Conservation (phyloP, 192 early-diverging fungal genomes). For the Coemansia sp. region DNA sequence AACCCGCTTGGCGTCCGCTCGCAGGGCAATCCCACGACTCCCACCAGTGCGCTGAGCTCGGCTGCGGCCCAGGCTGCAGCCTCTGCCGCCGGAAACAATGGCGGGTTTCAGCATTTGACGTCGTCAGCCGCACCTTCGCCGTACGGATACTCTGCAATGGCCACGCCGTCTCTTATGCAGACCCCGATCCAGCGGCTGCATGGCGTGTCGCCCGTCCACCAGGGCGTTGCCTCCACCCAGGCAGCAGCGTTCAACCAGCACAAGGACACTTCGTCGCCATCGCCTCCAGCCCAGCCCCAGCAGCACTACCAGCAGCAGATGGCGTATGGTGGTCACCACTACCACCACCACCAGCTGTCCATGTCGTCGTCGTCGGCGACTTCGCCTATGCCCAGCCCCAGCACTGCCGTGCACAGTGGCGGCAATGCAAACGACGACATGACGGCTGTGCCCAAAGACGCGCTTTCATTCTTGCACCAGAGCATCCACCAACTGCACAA, state of each 20-base stretch:
- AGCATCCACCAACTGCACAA: conserved; percentile 51
- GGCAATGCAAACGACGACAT: neutral
- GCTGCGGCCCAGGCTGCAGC: conserved; percentile 18
- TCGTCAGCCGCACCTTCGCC: conserved; percentile 12
- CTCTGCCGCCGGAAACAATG: conserved; percentile 7
- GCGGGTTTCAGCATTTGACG: conserved; percentile 12
- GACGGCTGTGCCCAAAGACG: conserved; percentile 36
- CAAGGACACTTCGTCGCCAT: conserved; percentile 26
- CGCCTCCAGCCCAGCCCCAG: conserved; percentile 24
- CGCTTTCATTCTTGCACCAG: conserved; percentile 52
- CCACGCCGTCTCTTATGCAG: conserved; percentile 11
- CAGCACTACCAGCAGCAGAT: conserved; percentile 13
- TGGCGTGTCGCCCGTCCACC: conserved; percentile 22
- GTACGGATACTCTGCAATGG: conserved; percentile 24
- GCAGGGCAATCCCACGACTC: conserved; percentile 34
- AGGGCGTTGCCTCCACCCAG: conserved; percentile 10
- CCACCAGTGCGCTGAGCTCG: conserved; percentile 1
- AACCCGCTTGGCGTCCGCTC: conserved; percentile 90
- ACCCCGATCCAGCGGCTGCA: conserved; percentile 2
- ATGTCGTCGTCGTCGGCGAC: conserved; percentile 41
- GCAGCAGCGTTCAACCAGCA: conserved; percentile 4
- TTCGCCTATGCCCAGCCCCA: conserved; percentile 43
- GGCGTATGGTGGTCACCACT: neutral
- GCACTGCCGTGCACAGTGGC: conserved; percentile 14
- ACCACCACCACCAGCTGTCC: conserved; percentile 17